Evolutionary conservation across 2,329 filamentous ascomycete species (phyloP), one percentile per base, ranked within the genome.

Genomic region (Penicillium sp.): DNA sequence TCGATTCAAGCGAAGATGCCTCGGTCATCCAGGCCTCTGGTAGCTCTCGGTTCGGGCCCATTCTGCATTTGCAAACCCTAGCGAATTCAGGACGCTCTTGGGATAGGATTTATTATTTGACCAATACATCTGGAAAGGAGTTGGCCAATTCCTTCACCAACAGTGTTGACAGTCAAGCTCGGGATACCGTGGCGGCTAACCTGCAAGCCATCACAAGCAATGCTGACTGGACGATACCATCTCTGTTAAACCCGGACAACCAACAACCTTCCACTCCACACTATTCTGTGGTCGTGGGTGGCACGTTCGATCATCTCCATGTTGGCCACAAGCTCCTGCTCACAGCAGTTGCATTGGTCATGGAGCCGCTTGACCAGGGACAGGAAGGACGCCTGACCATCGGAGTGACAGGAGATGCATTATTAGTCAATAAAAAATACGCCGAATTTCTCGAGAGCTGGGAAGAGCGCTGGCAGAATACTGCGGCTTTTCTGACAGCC

Each of bases 281-380:
- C 66, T 72, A 76, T 51, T 79, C 81, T 12, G 86, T 95, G 41
- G 88, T 86, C 44, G 81, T 97, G 11, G 93, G 92, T 27, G 93
- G 93, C 9, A 99, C 93, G 0, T 99, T 97, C 71, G 93, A 99
- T 68, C 90, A 97, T 70, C 80, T 99, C 18, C 93, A 99, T 66
- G 84, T 88, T 3, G 93, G 93, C 5, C 93, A 99, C 75, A 99
- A 97, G 72, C 78, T 97, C n/a, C 80, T 99, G 16, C 80, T 99
- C 16, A 90, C 91, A n/a, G 91, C 91, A 53, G 88, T 87, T 0
- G 81, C 85, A 0, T 80, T 96, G 48, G 78, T 89, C 13, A 77
- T 87, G 49, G 80, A 81, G 50, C 76, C 80, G 0, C 39, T 36
- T 14, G 62, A 65, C 1, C 56, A 63, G 27, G 72, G 75, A 16